phyloP scores from a whole-genome alignment of 2,329 filamentous ascomycete species.

The Trichophyton simii region DNA sequence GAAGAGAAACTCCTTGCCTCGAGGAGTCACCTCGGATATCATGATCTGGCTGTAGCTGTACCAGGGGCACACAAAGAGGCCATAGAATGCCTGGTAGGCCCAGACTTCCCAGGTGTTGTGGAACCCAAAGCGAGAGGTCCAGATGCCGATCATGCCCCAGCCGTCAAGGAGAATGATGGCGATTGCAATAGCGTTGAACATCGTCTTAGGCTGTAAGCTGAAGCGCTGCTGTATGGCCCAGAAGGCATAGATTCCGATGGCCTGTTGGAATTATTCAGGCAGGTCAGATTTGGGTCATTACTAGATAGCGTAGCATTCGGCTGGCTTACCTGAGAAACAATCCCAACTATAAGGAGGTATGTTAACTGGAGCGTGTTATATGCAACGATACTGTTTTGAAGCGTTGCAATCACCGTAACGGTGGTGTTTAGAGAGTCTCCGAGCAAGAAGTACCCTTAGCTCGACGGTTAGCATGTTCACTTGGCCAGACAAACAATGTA shows the following conservation, averaged over 20 bases:
- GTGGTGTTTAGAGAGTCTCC: constrained; percentile 60
- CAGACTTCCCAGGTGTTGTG: constrained; percentile 44
- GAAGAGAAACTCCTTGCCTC: constrained; percentile 58
- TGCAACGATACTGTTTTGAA: constrained; percentile 52
- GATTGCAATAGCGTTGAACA: constrained; percentile 54
- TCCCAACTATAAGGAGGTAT: constrained; percentile 55
- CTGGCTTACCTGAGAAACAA: constrained; percentile 43
- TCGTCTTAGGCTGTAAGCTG: constrained; percentile 49
- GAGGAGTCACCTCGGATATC: constrained; percentile 56
- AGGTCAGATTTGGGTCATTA: neutral
- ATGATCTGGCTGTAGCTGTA: constrained; percentile 60
- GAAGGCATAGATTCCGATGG: constrained; percentile 48
- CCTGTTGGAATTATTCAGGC: constrained; percentile 15
- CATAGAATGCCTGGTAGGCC: constrained; percentile 46
- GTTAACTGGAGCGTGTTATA: constrained; percentile 55
- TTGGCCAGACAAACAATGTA: neutral
- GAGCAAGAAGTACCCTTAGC: constrained; percentile 49
- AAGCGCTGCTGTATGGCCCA: constrained; percentile 51
- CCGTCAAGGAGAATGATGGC: constrained; percentile 47
- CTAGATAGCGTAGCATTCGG: neutral
- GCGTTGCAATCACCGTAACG: constrained; percentile 52
- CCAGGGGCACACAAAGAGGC: constrained; percentile 56
- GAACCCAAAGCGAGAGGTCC: constrained; percentile 43
- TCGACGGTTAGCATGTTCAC: neutral
- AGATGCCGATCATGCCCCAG: constrained; percentile 49